Evolutionary conservation across 495 filamentous ascomycete genomes (phyloP).

Genomic region (Lasiosphaeria hispida): DNA sequence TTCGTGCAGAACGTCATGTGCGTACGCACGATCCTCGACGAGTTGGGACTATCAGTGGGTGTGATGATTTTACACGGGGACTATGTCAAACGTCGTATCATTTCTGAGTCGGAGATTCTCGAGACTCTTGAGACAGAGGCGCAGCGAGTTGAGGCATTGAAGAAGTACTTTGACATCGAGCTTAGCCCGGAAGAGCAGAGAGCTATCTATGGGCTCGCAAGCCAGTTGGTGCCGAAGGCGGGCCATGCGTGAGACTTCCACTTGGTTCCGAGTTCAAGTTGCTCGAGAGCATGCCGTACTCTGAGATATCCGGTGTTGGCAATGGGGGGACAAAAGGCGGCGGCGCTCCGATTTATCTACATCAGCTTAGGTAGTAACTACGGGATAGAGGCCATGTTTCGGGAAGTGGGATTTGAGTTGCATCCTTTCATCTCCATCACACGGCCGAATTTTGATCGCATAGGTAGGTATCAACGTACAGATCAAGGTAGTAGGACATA

Average conservation of each 20-base stretch:
- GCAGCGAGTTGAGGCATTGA: slow-evolving; percentile 51
- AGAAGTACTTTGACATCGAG: slow-evolving; percentile 54
- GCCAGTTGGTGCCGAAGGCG: slow-evolving; percentile 37
- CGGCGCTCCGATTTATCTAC: too few species aligned
- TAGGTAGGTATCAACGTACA: too few species aligned
- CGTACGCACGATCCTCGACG: slow-evolving; percentile 41
- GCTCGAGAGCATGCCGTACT: too few species aligned
- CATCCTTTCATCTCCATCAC: too few species aligned
- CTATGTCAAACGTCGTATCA: slow-evolving; percentile 56
- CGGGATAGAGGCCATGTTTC: too few species aligned
- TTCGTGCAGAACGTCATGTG: slow-evolving; percentile 44
- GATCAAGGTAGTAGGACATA: too few species aligned
- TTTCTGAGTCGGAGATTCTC: slow-evolving; percentile 48
- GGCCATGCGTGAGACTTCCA: slow-evolving; percentile 6
- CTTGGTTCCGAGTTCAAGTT: not conserved
- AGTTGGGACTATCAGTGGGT: slow-evolving; percentile 10
- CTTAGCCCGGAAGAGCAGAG: slow-evolving; percentile 48
- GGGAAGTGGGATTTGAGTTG: too few species aligned
- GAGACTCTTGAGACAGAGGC: slow-evolving; percentile 48
- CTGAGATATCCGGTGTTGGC: too few species aligned
- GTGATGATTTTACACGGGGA: slow-evolving; percentile 55
- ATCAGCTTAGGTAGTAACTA: too few species aligned
- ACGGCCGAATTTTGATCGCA: too few species aligned
- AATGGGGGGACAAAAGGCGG: too few species aligned
- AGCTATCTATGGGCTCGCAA: slow-evolving; percentile 53